Evolutionary conservation across 176 grass and related monocot genomes (phyloP).

Genomic region (Aegilops umbellulata): DNA sequence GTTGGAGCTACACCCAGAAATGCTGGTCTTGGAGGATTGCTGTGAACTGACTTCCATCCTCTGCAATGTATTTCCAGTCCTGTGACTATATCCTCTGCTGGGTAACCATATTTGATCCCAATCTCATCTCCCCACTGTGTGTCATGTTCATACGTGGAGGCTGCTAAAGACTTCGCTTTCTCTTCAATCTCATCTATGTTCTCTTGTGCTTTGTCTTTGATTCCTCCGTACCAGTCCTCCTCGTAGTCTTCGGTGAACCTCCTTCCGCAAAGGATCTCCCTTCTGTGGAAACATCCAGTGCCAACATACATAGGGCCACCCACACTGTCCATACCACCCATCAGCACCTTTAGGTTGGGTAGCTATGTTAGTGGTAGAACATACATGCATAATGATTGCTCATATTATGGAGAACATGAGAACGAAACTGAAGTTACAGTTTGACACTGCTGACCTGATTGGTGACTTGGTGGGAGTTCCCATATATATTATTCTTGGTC

Average conservation of each 20-base stretch:
- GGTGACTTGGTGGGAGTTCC: constrained; percentile 42
- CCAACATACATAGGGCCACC: constrained; percentile 65
- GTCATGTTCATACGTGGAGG: constrained; percentile 56
- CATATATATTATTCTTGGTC: constrained; percentile 79
- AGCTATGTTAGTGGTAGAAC: not conserved
- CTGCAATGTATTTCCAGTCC: constrained; percentile 70
- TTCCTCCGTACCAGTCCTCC: constrained; percentile 50
- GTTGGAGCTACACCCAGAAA: constrained; percentile 66
- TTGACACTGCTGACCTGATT: constrained; percentile 37
- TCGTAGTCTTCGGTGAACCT: constrained; percentile 51
- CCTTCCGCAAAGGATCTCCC: constrained; percentile 62
- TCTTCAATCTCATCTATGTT: constrained; percentile 40
- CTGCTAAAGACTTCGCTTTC: constrained; percentile 45
- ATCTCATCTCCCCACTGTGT: constrained; percentile 72
- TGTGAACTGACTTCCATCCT: constrained; percentile 71
- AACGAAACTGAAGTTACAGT: constrained; percentile 13
- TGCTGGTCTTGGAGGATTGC: constrained; percentile 47
- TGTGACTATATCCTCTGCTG: constrained; percentile 74
- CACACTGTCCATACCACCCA: constrained; percentile 50
- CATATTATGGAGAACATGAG: not conserved
- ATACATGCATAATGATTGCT: not conserved
- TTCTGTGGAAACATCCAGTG: constrained; percentile 82
- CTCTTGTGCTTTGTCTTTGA: not conserved
- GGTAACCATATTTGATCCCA: constrained; percentile 67
- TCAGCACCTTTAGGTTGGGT: constrained; percentile 48